Base-by-base conservation (phyloP, 306 rosid species). In the Oxytropis ochrocephala region DNA sequence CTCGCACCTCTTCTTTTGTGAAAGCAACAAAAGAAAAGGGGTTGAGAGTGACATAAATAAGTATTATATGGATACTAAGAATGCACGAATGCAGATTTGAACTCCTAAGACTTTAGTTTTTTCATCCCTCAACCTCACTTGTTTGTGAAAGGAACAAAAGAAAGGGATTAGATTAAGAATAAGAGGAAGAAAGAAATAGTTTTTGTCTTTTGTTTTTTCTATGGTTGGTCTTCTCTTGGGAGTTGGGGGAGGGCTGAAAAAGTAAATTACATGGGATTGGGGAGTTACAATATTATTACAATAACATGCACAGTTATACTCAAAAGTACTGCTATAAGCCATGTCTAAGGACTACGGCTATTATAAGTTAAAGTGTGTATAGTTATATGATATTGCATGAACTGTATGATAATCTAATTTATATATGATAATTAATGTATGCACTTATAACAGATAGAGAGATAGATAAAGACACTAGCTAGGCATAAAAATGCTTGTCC, bases 321-420 rank as follows among this genome's bases (percentile, higher is more conserved):
- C 24, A 38, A 67, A 67, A 75, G 74, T 66, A 54, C 44, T 53
- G 60, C 19, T 14, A 14, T 47, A 43, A n/a, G 52, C 38, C 50
- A 68, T 70, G 64, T 60, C 41, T 69, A 46, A 52, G 33, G 51
- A 69, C 41, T 17, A 69, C 12, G 42, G 70, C 48, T 59, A 19
- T 61, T 58, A 24, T 24, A 39, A 27, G 35, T 21, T 18, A 54
- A 70, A 49, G 75, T 75, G 80, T 76, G 75, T 76, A 59, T 27
- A 57, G 19, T 33, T 32, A 57, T 42, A 55, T 70, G 11, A 24
- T 57, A 53, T 69, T 38, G 19, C 36, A 36, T 46, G 16, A 5
- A 33, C 8, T 33, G 38, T 38, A 38, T 38, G 11, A 38, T 38
- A 38, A 38, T 38, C 9, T n/a, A 29, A 21, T 4, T 12, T 68